Evolutionary conservation across 1,139 yeast genomes (phyloP), one percentile per base, ranked within the genome.

Genomic region (Taphrina sp.): DNA sequence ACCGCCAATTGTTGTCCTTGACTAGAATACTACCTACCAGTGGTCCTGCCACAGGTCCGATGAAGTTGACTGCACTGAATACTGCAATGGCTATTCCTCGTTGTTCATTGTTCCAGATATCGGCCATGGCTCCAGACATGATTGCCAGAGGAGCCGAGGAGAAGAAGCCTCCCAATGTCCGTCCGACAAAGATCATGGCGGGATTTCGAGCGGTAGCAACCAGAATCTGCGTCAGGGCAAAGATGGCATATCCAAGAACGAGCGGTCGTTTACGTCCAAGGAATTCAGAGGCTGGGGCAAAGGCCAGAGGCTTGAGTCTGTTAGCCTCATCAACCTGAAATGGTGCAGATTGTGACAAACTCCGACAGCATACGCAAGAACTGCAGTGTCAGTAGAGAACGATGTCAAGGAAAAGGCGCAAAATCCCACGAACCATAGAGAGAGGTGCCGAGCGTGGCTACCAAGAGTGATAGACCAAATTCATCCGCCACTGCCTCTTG

Each of bases 251-350:
- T 8, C 49, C 56, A 20, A 34, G 29, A 22, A 14, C 46, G 20
- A 49, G 36, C 20, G 52, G 55, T 14, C 42, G 69, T 65, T 77
- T 78, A 68, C 95, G 77, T 51, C 95, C 95, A 56, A 80, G 78
- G 60, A 82, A 78, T 66, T 87, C 95, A 14, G 90, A 82, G 43
- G 86, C 69, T 2, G 95, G 95, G 5, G 90, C 87, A 74, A 88
- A 77, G 39, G 85, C 69, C 61, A 85, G 70, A 0, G 95, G 95
- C 4, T n/a, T n/a, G n/a, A n/a, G n/a, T n/a, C n/a, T n/a, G n/a
- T n/a, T n/a, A n/a, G n/a, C n/a, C n/a, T n/a, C n/a, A n/a, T n/a
- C n/a, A n/a, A n/a, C n/a, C n/a, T n/a, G n/a, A n/a, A n/a, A n/a
- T n/a, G n/a, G n/a, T n/a, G 16, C 24, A 37, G 23, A 8, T 22